These are phyloP conservation scores for Citrullus colocynthis DNA, from an alignment of 306 rosid species.

Conservation along the genomic window DNA sequence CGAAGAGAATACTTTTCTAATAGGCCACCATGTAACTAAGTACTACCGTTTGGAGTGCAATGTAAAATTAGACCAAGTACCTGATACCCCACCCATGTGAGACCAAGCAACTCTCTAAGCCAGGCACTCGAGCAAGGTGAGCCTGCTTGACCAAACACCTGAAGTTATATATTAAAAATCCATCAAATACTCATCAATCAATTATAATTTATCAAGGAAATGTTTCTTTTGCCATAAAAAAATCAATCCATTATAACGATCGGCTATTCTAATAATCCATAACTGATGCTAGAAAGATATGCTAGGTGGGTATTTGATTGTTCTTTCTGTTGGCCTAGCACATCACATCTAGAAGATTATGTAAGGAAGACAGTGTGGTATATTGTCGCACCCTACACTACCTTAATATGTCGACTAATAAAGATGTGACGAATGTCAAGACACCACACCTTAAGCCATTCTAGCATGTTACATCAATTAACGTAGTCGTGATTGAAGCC, in stretches of 20 bases:
- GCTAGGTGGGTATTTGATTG: not conserved
- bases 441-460: not conserved
- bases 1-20: not conserved
- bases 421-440: not conserved
- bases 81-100: not conserved
- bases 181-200: not conserved
- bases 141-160: not conserved
- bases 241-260: not conserved
- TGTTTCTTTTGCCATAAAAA: too few species aligned
- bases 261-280: not conserved
- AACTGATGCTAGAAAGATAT: not conserved
- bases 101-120: not conserved
- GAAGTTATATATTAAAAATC: not conserved
- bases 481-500: not conserved
- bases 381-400: not conserved
- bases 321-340: not conserved
- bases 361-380: not conserved
- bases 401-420: not conserved
- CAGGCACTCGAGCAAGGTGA: not conserved
- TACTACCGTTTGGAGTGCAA: not conserved
- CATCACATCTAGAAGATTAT: not conserved
- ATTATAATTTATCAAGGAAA: too few species aligned
- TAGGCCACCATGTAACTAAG: not conserved
- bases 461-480: not conserved
- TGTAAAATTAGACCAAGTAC: not conserved